Base-by-base conservation (phyloP, 176 grass and related monocot species). In the Puccinellia tenuiflora region DNA sequence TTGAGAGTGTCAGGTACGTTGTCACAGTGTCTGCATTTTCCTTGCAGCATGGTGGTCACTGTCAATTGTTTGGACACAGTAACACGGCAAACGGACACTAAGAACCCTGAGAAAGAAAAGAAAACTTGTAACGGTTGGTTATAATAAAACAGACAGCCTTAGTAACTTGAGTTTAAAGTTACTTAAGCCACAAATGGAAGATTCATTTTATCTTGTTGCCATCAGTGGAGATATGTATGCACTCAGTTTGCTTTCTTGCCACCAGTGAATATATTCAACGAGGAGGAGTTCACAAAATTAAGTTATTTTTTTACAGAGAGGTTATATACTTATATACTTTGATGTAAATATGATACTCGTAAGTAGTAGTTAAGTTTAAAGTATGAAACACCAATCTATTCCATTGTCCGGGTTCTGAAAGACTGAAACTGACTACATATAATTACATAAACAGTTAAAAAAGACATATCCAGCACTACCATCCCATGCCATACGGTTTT, bases 261-360 rank as follows among this genome's bases (percentile, higher is more conserved):
- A 43, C 73, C 34, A 77, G 42, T 43, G 42, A 43, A 34, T 34
- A 29, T 73, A 40, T 12, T 5, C 24, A 61, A 0, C 5, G 29
- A 86, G 15, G 29, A 86, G 15, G 8, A 8, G 28, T 25, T 68
- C 2, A 6, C 13, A 26, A 53, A 46, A 70, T 6, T 15, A 51
- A 42, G 22, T 52, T 2, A 45, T 39, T 72, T 75, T 72, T 75
- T 79, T 78, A 16, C 55, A 81, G 75, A 67, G 75, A 81, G 40
- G 56, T 30, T 17, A 59, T 37, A 20, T 31, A 43, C 3, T 30
- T 17, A 59, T 37, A 20, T 31, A 43, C 3, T 25, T 55, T 53
- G 20, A 51, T 18, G 61, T 60, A 26, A 79, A 83, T n/a, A 82
- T 64, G 43, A 21, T 35, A 40, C 20, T 38, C 54, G 9, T 40